Percentiles rank a stretch among this genome's conserved stretches.
Evolutionary conservation across 78 protist species (phyloP).

Genomic region (Cavenderia fasciculata): DNA sequence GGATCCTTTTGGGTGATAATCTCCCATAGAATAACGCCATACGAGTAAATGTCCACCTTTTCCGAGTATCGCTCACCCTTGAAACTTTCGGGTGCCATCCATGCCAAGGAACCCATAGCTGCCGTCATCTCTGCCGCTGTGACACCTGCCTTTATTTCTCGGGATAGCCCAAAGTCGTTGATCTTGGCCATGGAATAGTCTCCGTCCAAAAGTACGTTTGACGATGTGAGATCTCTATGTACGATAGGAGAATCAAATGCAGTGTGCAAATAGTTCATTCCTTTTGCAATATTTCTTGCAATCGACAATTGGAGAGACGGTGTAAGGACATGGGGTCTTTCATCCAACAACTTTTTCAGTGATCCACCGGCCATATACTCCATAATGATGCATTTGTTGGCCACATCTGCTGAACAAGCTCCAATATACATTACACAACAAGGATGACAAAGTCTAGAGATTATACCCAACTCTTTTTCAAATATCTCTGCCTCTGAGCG

Average conservation of each 20-base stretch:
- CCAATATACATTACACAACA: constrained; percentile 74
- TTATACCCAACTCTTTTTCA: constrained; percentile 35
- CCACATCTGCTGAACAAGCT: constrained; percentile 23
- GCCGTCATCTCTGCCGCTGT: constrained; percentile 69
- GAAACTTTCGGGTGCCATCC: constrained; percentile 84
- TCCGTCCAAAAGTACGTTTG: constrained; percentile 19
- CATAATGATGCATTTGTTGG: constrained; percentile 37
- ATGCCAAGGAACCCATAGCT: constrained; percentile 74
- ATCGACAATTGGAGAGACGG: constrained; percentile 22
- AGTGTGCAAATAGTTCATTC: constrained; percentile 68
- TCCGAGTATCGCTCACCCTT: constrained; percentile 69
- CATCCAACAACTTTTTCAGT: constrained; percentile 25
- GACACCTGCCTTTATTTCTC: constrained; percentile 69
- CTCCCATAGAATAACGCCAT: constrained; percentile 68
- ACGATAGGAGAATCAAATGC: constrained; percentile 50
- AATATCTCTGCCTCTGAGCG: constrained; percentile 50
- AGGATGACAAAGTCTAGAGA: constrained; percentile 63
- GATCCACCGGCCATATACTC: constrained; percentile 72
- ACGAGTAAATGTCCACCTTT: constrained; percentile 74
- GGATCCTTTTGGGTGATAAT: constrained; percentile 36
- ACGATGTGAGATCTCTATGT: constrained; percentile 59
- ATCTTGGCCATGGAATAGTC: constrained; percentile 37
- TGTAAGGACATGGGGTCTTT: neutral
- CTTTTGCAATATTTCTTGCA: constrained; percentile 58
- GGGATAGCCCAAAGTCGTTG: constrained; percentile 63